These are phyloP conservation scores for Blastobotrys apis DNA, from an alignment of 1,139 yeast species.

Conservation along the genomic window DNA sequence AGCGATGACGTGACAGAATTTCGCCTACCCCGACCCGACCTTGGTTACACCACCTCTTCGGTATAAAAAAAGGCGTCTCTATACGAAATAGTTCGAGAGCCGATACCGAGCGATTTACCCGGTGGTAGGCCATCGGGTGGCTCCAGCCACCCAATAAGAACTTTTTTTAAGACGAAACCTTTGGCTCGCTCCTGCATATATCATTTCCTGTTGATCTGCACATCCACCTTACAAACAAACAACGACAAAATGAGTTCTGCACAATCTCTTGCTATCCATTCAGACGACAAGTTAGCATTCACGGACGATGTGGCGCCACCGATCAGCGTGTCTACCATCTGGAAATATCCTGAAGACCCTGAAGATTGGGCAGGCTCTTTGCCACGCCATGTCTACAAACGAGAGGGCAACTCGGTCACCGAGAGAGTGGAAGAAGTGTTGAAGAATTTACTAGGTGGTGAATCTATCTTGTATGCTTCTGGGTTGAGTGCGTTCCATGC, in stretches of 20 bases:
- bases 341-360: slow-evolving; percentile 59
- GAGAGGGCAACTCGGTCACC: slow-evolving; percentile 69
- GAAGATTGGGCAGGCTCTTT: slow-evolving; percentile 43
- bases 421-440: slow-evolving; percentile 63
- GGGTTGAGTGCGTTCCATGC: slow-evolving; percentile 84
- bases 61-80: no score
- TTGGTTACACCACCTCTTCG: no score
- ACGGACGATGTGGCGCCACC: slow-evolving; percentile 67
- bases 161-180: no score
- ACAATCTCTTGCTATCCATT: slow-evolving; percentile 29
- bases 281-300: slow-evolving; percentile 29
- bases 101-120: no score
- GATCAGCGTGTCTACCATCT: slow-evolving; percentile 77
- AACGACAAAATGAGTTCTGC: no score
- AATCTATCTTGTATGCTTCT: slow-evolving; percentile 64
- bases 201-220: no score
- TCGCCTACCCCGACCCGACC: no score
- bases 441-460: slow-evolving; percentile 48
- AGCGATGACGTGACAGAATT: no score
- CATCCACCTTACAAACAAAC: no score
- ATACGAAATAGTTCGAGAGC: no score
- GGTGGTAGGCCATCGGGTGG: not conserved
- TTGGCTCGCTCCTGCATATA: no score
- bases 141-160: not conserved
- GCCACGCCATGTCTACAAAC: slow-evolving; percentile 50